These are phyloP conservation scores for Podaxis carcinomalis DNA, from an alignment of 768 basidiomycete species.

Conservation along the genomic window DNA sequence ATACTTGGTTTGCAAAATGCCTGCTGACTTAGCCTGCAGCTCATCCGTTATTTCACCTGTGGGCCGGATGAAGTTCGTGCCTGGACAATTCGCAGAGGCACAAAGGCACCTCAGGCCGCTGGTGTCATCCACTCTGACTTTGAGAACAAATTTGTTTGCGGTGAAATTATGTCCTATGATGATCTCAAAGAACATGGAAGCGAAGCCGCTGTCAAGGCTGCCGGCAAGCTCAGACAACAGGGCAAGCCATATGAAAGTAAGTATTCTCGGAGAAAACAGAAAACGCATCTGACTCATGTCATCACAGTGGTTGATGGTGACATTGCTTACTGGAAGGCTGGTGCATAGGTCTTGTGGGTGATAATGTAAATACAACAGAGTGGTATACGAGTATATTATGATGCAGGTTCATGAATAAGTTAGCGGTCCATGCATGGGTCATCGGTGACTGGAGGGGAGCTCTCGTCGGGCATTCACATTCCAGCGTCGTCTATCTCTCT, in stretches of 20 bases:
- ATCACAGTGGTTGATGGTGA: slow-evolving; percentile 77
- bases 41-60: slow-evolving; percentile 96
- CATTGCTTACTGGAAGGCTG: slow-evolving; percentile 90
- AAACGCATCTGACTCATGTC: not conserved
- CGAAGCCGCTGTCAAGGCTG: slow-evolving; percentile 89
- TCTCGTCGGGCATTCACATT: slow-evolving; percentile 41
- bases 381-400: slow-evolving; percentile 9
- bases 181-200: slow-evolving; percentile 91
- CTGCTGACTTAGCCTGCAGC: slow-evolving; percentile 32
- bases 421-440: slow-evolving; percentile 10
- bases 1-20: not conserved
- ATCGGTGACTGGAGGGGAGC: slow-evolving; percentile 14
- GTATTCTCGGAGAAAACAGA: slow-evolving; percentile 21
- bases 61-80: slow-evolving; percentile 96
- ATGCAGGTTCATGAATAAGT: slow-evolving; percentile 5
- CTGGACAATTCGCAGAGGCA: slow-evolving; percentile 94
- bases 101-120: slow-evolving; percentile 94
- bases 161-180: slow-evolving; percentile 91
- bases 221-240: slow-evolving; percentile 91
- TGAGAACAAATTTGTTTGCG: slow-evolving; percentile 96
- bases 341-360: slow-evolving; percentile 21
- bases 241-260: slow-evolving; percentile 95
- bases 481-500: slow-evolving; percentile 46
- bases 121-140: slow-evolving; percentile 99
- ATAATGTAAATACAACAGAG: not conserved